Conservation (phyloP, 2,329 filamentous ascomycete genomes). For the Daldinia eschscholtzii region DNA sequence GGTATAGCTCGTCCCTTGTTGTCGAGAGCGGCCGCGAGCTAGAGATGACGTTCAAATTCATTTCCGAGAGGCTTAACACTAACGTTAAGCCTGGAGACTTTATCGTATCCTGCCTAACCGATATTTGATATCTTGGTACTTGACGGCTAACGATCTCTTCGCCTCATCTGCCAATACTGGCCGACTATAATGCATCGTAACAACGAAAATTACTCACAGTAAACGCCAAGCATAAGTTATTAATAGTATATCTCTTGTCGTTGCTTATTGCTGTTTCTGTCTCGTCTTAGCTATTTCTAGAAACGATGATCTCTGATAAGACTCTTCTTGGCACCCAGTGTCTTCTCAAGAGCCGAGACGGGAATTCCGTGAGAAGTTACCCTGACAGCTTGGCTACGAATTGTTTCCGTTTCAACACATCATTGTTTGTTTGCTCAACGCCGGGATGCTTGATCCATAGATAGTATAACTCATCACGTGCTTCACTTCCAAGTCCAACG, state of each 20-base stretch:
- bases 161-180: slow-evolving; percentile 4
- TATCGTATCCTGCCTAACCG: slow-evolving; percentile 5
- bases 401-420: slow-evolving; percentile 43
- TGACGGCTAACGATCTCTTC: slow-evolving; percentile 12
- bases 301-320: slow-evolving; percentile 39
- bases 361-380: slow-evolving; percentile 28
- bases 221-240: slow-evolving; percentile 31
- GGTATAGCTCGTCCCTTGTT: slow-evolving; percentile 21
- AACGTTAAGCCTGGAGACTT: slow-evolving; percentile 1
- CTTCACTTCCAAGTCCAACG: slow-evolving; percentile 35
- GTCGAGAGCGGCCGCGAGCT: not conserved
- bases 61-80: slow-evolving; percentile 9
- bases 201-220: slow-evolving; percentile 11
- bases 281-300: slow-evolving; percentile 44
- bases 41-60: slow-evolving; percentile 21
- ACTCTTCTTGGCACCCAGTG: slow-evolving; percentile 36
- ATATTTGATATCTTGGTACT: slow-evolving; percentile 3
- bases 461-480: slow-evolving; percentile 43
- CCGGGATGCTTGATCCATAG: slow-evolving; percentile 4
- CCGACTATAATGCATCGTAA: slow-evolving; percentile 1
- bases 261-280: slow-evolving; percentile 41
- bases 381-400: slow-evolving; percentile 39
- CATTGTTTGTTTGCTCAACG: slow-evolving; percentile 35
- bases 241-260: slow-evolving; percentile 32
- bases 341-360: slow-evolving; percentile 30